Percentiles rank a stretch among this genome's conserved stretches.
These are phyloP conservation scores for Graphilbum fragrans DNA, from an alignment of 2,329 filamentous ascomycete species.

Conservation along the genomic window DNA sequence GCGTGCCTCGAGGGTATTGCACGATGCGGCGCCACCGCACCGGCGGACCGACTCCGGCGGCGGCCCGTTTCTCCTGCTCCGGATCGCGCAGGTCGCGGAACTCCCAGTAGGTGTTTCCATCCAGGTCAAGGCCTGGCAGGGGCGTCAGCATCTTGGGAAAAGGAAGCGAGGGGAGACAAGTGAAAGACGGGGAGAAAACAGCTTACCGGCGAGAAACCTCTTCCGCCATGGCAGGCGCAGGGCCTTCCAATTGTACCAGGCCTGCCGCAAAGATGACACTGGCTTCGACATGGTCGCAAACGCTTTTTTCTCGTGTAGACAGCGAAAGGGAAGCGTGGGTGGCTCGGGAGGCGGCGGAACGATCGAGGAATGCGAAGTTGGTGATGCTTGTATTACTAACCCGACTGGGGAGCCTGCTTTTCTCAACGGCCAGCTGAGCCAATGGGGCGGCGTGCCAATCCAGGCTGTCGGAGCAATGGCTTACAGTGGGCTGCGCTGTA, in stretches of 20 bases:
- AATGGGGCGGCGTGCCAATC: too few relatives aligned
- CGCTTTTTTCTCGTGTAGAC: too few relatives aligned
- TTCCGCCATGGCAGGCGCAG: slow-evolving; percentile 49
- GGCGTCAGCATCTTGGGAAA: background rate
- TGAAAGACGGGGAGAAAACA: background rate
- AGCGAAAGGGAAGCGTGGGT: too few relatives aligned
- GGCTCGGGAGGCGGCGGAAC: too few relatives aligned
- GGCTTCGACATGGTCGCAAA: slow-evolving; percentile 19
- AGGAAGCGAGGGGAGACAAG: background rate
- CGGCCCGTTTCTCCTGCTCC: slow-evolving; percentile 18
- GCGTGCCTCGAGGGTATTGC: slow-evolving; percentile 40
- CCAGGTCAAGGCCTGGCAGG: slow-evolving; percentile 44
- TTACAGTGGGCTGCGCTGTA: too few relatives aligned
- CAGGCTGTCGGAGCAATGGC: too few relatives aligned
- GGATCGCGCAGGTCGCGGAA: slow-evolving; percentile 38
- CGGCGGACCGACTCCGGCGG: slow-evolving; percentile 14
- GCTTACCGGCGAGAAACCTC: slow-evolving; percentile 11
- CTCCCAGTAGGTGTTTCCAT: slow-evolving; percentile 59
- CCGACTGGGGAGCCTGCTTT: too few relatives aligned
- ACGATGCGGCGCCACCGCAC: slow-evolving; percentile 50
- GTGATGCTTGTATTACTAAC: too few relatives aligned
- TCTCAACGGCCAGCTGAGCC: too few relatives aligned
- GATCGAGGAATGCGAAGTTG: too few relatives aligned
- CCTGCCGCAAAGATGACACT: slow-evolving; percentile 24
- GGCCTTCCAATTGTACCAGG: slow-evolving; percentile 51